Base-by-base conservation (phyloP, 345 rosid species). In the Populus alba region DNA sequence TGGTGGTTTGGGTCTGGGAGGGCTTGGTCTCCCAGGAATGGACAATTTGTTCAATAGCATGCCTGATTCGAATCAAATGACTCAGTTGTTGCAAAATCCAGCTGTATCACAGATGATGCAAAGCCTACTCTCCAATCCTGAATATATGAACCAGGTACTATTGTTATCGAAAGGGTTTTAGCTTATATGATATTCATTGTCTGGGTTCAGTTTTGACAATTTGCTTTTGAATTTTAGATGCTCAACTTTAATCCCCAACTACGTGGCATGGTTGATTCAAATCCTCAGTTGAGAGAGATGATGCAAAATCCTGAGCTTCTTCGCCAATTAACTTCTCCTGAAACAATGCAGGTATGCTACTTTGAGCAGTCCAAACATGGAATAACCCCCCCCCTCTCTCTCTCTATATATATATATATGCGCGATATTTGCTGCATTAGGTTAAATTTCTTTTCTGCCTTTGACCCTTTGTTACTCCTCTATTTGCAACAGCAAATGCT, bases 231-330 rank as follows among this genome's bases (percentile, higher is more conserved):
- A n/a, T 66, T 76, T 71, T 80, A 89, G 94, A 80, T 89, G 83
- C 85, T 91, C 75, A 86, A 78, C 63, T 81, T 85, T 72, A 84
- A 85, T 76, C 90, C 94, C 18, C 94, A 89, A 77, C 78, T 85
- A 73, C 89, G 85, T 7, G 76, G 82, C 85, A 75, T 89, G 84
- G 71, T 81, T 70, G 91, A 89, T 81, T 79, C 81, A 66, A 88
- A 87, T 82, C 82, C 91, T 78, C 92, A 88, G 75, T 65, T 87
- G 79, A 85, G 91, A 82, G 91, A 89, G 79, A 84, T 85, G 86
- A 78, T 88, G 88, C 92, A 89, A 83, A 91, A 86, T 73, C 89
- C 92, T 20, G 92, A 89, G 78, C 63, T 86, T 87, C 90, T 89
- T 83, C 88, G 88, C 49, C 92, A 89, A 81, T 81, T 88, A 77